Evolutionary conservation across 257 asterid species (phyloP), one percentile per base, ranked within the genome.

Genomic region (Leonotis leonurus): DNA sequence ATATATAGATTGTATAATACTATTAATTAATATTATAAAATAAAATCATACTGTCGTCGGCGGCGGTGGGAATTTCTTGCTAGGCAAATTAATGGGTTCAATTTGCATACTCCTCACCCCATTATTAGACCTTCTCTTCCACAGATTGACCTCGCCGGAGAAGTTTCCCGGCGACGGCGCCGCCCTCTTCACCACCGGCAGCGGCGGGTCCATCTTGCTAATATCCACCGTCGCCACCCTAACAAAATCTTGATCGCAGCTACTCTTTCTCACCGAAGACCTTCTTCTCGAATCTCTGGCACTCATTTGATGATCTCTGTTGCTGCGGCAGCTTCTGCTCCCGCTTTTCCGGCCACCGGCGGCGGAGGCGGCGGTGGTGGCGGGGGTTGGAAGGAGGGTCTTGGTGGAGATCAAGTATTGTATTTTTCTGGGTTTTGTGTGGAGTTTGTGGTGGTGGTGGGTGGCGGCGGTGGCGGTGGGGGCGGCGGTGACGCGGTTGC

Each of bases 111-210:
- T 70, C 68, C 67, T 69, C 75, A 72, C 60, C 22, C 79, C 89
- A 58, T 80, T n/a, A n/a, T n/a, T 75, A 30, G 72, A 75, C 72
- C 98, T 82, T 39, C 98, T 84, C 80, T 81, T 84, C 98, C 98
- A 90, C 1, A 90, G 60, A 71, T 75, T 88, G 36, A 68, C 80
- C 77, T 81, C 94, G n/a, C 75, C 80, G 6, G 71, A 68, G 56
- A 53, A 55, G 13, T 9, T 50, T 26, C 52, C 64, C 32, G 60
- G 64, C 48, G 70, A 65, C 72, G 73, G 40, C 55, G 56, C 71
- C 74, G 12, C 77, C 77, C 69, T 77, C 71, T 79, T 83, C 63
- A 82, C 80, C 72, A 90, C 98, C 75, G 98, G 98, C 73, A 90
- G 71, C 48, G 96, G 98, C 64, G 98, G 98, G 82, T 90, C 98